Base-by-base conservation (phyloP, 2,329 filamentous ascomycete genomes). In the Colletotrichum tamarilloi region DNA sequence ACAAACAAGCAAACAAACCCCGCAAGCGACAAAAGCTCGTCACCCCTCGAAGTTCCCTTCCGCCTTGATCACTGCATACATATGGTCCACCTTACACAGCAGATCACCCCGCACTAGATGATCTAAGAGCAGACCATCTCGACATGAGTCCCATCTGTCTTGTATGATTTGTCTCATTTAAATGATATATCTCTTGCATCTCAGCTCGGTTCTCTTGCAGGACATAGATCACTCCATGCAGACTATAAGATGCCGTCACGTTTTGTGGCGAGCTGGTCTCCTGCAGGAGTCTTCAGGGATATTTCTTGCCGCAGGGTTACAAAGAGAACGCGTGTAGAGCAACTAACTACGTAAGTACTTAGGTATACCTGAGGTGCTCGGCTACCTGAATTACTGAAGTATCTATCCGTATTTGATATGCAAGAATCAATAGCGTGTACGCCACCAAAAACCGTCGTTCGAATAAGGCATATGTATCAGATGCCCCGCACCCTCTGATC, bases 191-290 rank as follows among this genome's bases (percentile, higher is more conserved):
- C 24, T 58, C 56, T 58, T 58, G 56, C 56, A 58, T 58, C 14
- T 58, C 22, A 58, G 22, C 56, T 58, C 56, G 19, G 56, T 1
- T 58, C 24, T 58, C 28, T 16, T 28, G 56, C 56, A 58, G n/a
- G 56, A 58, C 11, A 0, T 32, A 58, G 26, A 58, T 28, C 56
- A 32, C 5, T 58, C 11, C 0, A 58, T 8, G 56, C 12, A 58
- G 56, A 32, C 56, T 32, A 58, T 58, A 58, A 58, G 9, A 5
- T 28, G 56, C 56, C 56, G 56, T 58, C 56, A 58, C 56, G 22
- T 58, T 58, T 58, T 58, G 56, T 58, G 56, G 56, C 26, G 28
- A 35, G 56, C 56, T 58, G 56, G 30, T 19, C 56, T 58, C 56
- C 56, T 58, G 46, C 46, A 49, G 46, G 3, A 49, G 8, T 32